Evolutionary conservation across 495 filamentous ascomycete genomes (phyloP), one percentile per base, ranked within the genome.

Genomic region (Xylaria bambusicola): DNA sequence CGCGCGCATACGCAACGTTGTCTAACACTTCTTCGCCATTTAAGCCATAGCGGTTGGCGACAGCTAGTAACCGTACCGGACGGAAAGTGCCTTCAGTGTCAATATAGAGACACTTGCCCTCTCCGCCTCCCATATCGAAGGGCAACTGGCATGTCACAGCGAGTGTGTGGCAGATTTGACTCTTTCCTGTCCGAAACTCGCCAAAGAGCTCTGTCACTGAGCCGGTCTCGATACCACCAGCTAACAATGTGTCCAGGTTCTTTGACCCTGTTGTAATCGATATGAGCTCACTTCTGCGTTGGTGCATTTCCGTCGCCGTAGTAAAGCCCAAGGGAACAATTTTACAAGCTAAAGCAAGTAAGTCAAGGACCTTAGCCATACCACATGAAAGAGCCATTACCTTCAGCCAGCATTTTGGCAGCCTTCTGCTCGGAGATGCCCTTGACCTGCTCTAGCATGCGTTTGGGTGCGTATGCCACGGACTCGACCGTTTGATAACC

Each of bases 291-390:
- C 90, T 96, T 70, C 94, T 86, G 58, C 94, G 86, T 46, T 91
- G 91, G 66, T 98, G 94, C 95, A 98, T 98, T 76, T 98, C 94
- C 0, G 94, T 98, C n/a, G 94, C 94, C 0, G 94, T 98, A 6
- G 94, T 98, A 70, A 98, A 98, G 9, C 94, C 94, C 91, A 98
- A 96, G 0, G 94, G 94, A 0, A 98, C 94, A 38, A 97, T 82
- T 73, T 97, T 98, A 15, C 92, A 91, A 23, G 93, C 94, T 95
- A 65, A 57, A 45, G 20, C 9, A 64, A 13, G 57, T 51, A 66
- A 65, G 64, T n/a, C n/a, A n/a, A 56, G n/a, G 35, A 2, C 18
- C 29, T 33, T 7, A 46, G 26, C 38, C 10, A 4, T 35, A 41
- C 24, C 21, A 29, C 52, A 53, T 21, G 53, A 35, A 7, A 18